Conservation (phyloP, 139 green algal genomes). For the Desmodesmus armatus region DNA sequence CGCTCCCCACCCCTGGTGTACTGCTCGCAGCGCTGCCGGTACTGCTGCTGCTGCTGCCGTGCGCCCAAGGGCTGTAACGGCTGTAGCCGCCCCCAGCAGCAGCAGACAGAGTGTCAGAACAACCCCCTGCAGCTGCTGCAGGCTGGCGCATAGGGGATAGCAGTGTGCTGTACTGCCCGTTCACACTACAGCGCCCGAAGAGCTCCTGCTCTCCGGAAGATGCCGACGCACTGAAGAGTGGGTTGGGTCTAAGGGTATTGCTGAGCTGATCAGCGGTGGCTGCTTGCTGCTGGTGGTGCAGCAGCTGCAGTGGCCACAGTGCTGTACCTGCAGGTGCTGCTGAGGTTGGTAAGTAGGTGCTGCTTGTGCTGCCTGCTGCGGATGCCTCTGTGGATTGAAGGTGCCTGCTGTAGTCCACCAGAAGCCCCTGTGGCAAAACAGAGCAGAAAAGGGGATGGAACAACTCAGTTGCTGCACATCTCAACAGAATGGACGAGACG, state of each 20-base stretch:
- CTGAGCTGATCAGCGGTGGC: background rate
- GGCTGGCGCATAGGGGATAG: too few relatives aligned
- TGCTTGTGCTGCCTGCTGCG: background rate
- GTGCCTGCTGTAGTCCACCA: background rate
- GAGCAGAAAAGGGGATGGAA: background rate
- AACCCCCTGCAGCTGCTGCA: background rate
- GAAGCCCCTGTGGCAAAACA: background rate
- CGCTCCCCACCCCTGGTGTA: background rate
- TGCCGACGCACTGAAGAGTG: background rate
- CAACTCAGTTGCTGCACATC: background rate
- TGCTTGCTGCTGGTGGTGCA: slow-evolving; percentile 7
- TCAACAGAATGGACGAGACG: background rate
- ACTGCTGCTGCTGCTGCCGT: background rate
- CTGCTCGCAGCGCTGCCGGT: background rate
- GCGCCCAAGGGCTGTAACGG: background rate
- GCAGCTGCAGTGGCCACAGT: background rate
- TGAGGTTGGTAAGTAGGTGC: background rate
- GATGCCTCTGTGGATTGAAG: background rate
- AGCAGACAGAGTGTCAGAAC: background rate
- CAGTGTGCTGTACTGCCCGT: background rate
- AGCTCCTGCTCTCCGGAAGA: too few relatives aligned
- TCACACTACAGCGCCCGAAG: background rate
- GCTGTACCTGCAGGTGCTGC: background rate
- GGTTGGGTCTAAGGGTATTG: background rate
- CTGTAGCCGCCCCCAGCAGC: background rate